These are phyloP conservation scores for Trametes sp. DNA, from an alignment of 1,284 basidiomycete genomes.

Conservation along the genomic window DNA sequence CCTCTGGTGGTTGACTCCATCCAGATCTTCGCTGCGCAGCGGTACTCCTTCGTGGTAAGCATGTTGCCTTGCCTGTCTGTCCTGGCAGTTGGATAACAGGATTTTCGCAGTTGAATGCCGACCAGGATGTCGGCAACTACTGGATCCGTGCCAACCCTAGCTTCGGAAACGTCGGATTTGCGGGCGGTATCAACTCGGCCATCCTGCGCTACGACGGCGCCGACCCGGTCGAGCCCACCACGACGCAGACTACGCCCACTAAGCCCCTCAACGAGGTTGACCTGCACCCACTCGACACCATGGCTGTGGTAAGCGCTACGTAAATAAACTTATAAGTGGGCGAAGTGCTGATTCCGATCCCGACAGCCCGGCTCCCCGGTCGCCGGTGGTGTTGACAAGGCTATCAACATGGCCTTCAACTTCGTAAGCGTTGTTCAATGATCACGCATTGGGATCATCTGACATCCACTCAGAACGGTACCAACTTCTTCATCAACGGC, in stretches of 20 bases:
- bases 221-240: constrained; percentile 50
- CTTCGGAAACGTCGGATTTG: constrained; percentile 40
- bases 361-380: constrained; percentile 39
- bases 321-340: too few species aligned
- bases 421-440: constrained; percentile 32
- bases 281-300: constrained; percentile 28
- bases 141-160: constrained; percentile 41
- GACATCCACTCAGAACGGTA: constrained; percentile 11
- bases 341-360: not conserved
- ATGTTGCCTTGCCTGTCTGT: not conserved
- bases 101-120: constrained; percentile 22
- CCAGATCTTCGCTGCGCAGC: constrained; percentile 48
- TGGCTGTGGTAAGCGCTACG: constrained; percentile 13
- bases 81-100: not conserved
- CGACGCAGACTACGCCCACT: constrained; percentile 33
- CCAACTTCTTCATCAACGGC: constrained; percentile 39
- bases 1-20: constrained; percentile 44
- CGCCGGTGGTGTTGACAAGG: constrained; percentile 40
- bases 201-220: constrained; percentile 47
- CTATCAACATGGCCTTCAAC: constrained; percentile 37
- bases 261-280: constrained; percentile 40
- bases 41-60: constrained; percentile 40
- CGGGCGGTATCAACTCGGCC: constrained; percentile 47
- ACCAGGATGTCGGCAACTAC: constrained; percentile 29
- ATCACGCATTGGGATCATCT: not conserved